A percentile compares a stretch with the other conserved stretches of the same genome.
These are phyloP conservation scores for Termitomyces sp. DNA, from an alignment of 768 basidiomycete species.

Conservation along the genomic window DNA sequence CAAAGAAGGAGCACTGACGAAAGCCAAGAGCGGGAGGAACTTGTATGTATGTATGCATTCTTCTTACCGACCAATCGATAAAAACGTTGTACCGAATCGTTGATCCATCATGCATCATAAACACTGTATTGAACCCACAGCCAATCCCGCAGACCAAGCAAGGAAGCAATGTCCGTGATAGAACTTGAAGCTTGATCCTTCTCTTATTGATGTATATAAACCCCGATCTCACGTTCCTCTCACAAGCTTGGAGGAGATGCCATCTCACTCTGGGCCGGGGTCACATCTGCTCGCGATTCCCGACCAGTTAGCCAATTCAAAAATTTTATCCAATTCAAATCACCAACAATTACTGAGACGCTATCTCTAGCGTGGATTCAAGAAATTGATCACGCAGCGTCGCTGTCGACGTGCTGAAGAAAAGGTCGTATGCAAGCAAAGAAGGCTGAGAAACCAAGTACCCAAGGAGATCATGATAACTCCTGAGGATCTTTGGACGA, in stretches of 20 bases:
- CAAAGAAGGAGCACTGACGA: slow-evolving; percentile 68
- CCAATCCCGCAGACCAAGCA: slow-evolving; percentile 72
- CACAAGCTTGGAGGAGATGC: slow-evolving; percentile 71
- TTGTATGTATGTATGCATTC: slow-evolving; percentile 65
- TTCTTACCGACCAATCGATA: slow-evolving; percentile 73
- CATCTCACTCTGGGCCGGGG: slow-evolving; percentile 55
- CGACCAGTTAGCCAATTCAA: too few relatives aligned
- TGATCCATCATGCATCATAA: neutral
- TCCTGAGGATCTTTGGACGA: slow-evolving; percentile 3
- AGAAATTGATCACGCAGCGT: slow-evolving; percentile 33
- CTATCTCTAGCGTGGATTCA: slow-evolving; percentile 27
- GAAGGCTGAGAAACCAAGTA: neutral
- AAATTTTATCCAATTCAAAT: too few relatives aligned
- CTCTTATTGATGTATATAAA: neutral
- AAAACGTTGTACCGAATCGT: slow-evolving; percentile 56
- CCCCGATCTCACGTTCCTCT: slow-evolving; percentile 60
- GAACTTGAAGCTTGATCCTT: neutral
- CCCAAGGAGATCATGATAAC: neutral
- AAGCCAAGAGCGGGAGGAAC: slow-evolving; percentile 86
- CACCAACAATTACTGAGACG: too few relatives aligned
- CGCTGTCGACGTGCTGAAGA: slow-evolving; percentile 35
- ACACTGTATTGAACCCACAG: slow-evolving; percentile 31
- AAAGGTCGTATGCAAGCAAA: slow-evolving; percentile 24
- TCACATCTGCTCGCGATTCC: slow-evolving; percentile 17
- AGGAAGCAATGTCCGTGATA: slow-evolving; percentile 44